These are phyloP conservation scores for Penicillium riverlandense DNA, from an alignment of 495 filamentous ascomycete species.

Conservation along the genomic window DNA sequence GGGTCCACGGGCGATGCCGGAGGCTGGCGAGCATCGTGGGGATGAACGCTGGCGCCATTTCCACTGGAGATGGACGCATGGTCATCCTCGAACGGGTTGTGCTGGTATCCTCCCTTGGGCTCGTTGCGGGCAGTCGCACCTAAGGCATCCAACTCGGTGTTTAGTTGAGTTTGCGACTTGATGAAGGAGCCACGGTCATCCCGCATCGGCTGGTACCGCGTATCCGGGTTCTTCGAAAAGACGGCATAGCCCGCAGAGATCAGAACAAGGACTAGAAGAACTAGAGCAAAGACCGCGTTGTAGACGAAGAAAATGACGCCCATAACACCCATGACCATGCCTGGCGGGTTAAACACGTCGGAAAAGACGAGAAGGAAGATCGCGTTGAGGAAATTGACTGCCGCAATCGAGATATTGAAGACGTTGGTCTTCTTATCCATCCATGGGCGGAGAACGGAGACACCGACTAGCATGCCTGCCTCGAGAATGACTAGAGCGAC, in stretches of 20 bases:
- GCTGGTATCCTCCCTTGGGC: slow-evolving; percentile 61
- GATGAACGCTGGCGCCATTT: slow-evolving; percentile 23
- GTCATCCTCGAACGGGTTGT: slow-evolving; percentile 72
- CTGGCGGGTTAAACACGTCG: slow-evolving; percentile 79
- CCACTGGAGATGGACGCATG: slow-evolving; percentile 57
- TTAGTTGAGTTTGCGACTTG: slow-evolving; percentile 90
- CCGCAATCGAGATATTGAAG: slow-evolving; percentile 90
- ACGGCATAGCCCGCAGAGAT: slow-evolving; percentile 76
- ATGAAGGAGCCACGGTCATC: slow-evolving; percentile 96
- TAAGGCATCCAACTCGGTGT: slow-evolving; percentile 85
- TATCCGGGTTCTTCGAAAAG: slow-evolving; percentile 91
- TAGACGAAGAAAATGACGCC: slow-evolving; percentile 89
- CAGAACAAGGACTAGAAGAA: slow-evolving; percentile 83
- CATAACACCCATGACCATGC: slow-evolving; percentile 84
- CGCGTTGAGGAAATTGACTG: slow-evolving; percentile 84
- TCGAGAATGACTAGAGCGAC: slow-evolving; percentile 83
- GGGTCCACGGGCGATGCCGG: slow-evolving; percentile 55
- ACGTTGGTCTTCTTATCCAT: slow-evolving; percentile 99
- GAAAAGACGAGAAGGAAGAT: slow-evolving; percentile 82
- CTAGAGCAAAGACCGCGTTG: slow-evolving; percentile 80
- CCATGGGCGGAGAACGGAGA: slow-evolving; percentile 81
- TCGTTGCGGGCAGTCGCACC: slow-evolving; percentile 89
- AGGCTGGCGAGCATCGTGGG: slow-evolving; percentile 10
- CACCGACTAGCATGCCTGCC: slow-evolving; percentile 67
- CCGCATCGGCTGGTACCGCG: slow-evolving; percentile 92